Evolutionary conservation across 768 basidiomycete species (phyloP).

Genomic region (Nidularia pulvinata): DNA sequence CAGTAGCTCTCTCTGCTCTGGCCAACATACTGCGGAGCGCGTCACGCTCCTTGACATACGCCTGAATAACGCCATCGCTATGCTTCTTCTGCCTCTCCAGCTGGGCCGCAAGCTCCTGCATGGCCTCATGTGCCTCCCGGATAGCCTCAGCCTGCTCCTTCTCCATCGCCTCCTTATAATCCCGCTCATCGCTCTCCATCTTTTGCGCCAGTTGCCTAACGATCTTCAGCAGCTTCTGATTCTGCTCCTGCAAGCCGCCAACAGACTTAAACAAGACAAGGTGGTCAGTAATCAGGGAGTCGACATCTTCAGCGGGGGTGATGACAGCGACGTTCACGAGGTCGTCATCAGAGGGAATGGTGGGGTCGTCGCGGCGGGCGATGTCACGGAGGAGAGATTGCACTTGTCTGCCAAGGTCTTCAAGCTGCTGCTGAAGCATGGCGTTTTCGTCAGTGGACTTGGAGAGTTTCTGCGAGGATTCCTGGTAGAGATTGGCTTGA

Average conservation of each 20-base stretch:
- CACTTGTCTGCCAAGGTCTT: slow-evolving; percentile 85
- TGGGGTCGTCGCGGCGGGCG: slow-evolving; percentile 80
- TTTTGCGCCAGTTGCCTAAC: slow-evolving; percentile 80
- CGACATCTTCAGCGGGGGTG: slow-evolving; percentile 52
- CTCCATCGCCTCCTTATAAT: slow-evolving; percentile 69
- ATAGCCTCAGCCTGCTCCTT: slow-evolving; percentile 80
- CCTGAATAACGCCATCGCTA: slow-evolving; percentile 70
- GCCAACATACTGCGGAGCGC: slow-evolving; percentile 76
- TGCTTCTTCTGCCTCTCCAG: slow-evolving; percentile 77
- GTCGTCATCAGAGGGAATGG: slow-evolving; percentile 73
- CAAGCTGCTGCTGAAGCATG: slow-evolving; percentile 72
- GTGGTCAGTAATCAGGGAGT: slow-evolving; percentile 84
- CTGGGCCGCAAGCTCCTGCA: slow-evolving; percentile 75
- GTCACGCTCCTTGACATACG: slow-evolving; percentile 88
- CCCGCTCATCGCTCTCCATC: slow-evolving; percentile 85
- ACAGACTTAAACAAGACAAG: slow-evolving; percentile 87
- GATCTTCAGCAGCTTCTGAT: slow-evolving; percentile 84
- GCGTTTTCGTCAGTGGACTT: slow-evolving; percentile 62
- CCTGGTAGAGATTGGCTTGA: slow-evolving; percentile 51
- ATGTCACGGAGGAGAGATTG: slow-evolving; percentile 79
- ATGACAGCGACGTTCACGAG: slow-evolving; percentile 39
- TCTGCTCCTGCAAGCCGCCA: slow-evolving; percentile 84
- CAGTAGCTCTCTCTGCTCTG: slow-evolving; percentile 39
- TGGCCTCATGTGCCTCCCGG: slow-evolving; percentile 85
- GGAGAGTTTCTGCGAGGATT: slow-evolving; percentile 60